Evolutionary conservation across 352 stramenopile species (phyloP), one percentile per base, ranked within the genome.

Genomic region (Globisporangium paroecandrum): DNA sequence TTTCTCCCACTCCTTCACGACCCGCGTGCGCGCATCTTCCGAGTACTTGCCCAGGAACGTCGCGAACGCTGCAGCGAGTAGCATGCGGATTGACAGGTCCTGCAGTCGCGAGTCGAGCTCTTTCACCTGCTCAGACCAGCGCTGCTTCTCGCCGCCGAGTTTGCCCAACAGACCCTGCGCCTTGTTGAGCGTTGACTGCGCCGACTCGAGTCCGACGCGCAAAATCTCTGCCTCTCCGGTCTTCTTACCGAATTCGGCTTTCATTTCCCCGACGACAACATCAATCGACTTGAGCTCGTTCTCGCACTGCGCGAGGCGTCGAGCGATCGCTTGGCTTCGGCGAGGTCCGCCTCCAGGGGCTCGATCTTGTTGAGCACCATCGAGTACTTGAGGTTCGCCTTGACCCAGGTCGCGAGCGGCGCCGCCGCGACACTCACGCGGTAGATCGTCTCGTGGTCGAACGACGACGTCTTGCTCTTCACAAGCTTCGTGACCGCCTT

Each of bases 281-380:
- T 98, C 93, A 65, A 98, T 98, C 59, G 93, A 89, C 29, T 85
- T 83, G 3, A 99, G 77, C 63, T 98, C 96, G 1, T 87, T 79
- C 73, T 98, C 89, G 65, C 95, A 98, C 25, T 93, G 79, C 9
- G 89, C 73, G 85, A 96, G 8, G 87, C 89, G 20, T 97, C 87
- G 1, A 98, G 79, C 3, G 85, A 94, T 9, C 72, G 67, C 59
- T 96, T 96, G 7, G 96, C 96, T 61, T 98, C 88, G 0, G 89
- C 77, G 3, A 98, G 73, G 64, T 99, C 92, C 1, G 77, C 87
- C 75, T 98, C 87, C 3, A 99, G 74, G 0, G 96, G 96, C 63
- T 97, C 84, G 43, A 99, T 98, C 71, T 98, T 98, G 72, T 98
- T 97, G 22, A 99, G 82, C 34, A 99, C 95, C 72, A 97, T 93